Conservation (phyloP, 225 moss, liverwort and hornwort genomes). For the Sphagnum tenellum region DNA sequence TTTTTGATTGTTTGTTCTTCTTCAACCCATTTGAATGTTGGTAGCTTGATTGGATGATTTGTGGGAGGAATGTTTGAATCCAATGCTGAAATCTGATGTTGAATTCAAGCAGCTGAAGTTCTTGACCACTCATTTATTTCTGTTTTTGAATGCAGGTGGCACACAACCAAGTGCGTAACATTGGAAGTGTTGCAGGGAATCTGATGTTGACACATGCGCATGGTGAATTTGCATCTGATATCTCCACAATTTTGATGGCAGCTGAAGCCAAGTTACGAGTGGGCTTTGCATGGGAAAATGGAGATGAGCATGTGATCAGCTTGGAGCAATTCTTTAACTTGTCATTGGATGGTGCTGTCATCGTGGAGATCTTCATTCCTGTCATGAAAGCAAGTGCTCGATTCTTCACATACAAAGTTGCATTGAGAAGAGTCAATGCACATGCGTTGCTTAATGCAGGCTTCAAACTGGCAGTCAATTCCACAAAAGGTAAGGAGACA, state of each 20-base stretch:
- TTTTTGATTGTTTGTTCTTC: no score
- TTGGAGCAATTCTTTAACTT: slow-evolving; percentile 47
- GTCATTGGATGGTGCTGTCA: slow-evolving; percentile 47
- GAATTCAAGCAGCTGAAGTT: not conserved
- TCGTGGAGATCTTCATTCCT: slow-evolving; percentile 60
- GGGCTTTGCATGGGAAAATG: slow-evolving; percentile 45
- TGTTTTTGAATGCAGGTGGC: slow-evolving; percentile 46
- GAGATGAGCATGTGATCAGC: slow-evolving; percentile 29
- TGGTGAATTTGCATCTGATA: slow-evolving; percentile 70
- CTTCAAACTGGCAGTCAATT: slow-evolving; percentile 56
- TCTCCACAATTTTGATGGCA: slow-evolving; percentile 63
- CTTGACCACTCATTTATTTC: not conserved
- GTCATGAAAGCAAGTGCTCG: slow-evolving; percentile 16
- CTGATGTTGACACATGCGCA: slow-evolving; percentile 60
- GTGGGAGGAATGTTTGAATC: no score
- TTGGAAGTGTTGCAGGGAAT: slow-evolving; percentile 73
- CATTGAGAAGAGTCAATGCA: slow-evolving; percentile 66
- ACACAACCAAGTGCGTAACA: slow-evolving; percentile 71
- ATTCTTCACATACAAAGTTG: slow-evolving; percentile 56
- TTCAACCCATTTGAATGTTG: no score
- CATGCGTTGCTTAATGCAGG: slow-evolving; percentile 73
- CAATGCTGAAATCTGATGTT: no score
- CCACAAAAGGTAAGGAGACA: slow-evolving; percentile 23
- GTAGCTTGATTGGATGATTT: no score
- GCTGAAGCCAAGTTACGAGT: slow-evolving; percentile 43